A percentile compares a stretch with the other conserved stretches of the same genome.
These are phyloP conservation scores for Pestalotiopsis sp. DNA, from an alignment of 2,329 filamentous ascomycete species.

Conservation along the genomic window DNA sequence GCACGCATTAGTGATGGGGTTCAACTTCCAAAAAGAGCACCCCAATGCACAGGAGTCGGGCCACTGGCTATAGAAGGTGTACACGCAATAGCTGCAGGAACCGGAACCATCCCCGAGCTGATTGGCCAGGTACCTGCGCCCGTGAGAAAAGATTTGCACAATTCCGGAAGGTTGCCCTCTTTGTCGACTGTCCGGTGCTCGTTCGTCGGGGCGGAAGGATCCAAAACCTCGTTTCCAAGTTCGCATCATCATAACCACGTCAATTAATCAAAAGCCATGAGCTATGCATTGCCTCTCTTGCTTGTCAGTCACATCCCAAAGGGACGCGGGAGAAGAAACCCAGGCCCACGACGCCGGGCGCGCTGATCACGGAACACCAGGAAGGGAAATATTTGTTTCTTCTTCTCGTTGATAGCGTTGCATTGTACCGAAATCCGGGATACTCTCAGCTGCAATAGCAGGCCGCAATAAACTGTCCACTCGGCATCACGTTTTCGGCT, in stretches of 20 bases:
- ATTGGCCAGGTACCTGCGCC: neutral
- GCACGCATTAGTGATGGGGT: neutral
- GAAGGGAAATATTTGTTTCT: neutral
- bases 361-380: constrained; percentile 1
- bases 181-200: neutral
- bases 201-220: neutral
- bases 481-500: constrained; percentile 1
- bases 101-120: neutral
- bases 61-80: neutral
- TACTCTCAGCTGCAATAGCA: neutral
- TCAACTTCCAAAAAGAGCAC: constrained; percentile 11
- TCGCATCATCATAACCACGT: neutral
- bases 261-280: neutral
- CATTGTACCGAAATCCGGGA: neutral
- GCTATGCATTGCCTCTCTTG: neutral
- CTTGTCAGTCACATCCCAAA: neutral
- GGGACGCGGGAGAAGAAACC: neutral
- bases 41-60: neutral
- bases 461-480: neutral
- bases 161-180: constrained; percentile 6
- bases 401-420: neutral
- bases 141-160: neutral
- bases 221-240: neutral
- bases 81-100: neutral
- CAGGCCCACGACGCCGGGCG: neutral